phyloP scores from a whole-genome alignment of 2,329 filamentous ascomycete species.

The Alternaria sp. region DNA sequence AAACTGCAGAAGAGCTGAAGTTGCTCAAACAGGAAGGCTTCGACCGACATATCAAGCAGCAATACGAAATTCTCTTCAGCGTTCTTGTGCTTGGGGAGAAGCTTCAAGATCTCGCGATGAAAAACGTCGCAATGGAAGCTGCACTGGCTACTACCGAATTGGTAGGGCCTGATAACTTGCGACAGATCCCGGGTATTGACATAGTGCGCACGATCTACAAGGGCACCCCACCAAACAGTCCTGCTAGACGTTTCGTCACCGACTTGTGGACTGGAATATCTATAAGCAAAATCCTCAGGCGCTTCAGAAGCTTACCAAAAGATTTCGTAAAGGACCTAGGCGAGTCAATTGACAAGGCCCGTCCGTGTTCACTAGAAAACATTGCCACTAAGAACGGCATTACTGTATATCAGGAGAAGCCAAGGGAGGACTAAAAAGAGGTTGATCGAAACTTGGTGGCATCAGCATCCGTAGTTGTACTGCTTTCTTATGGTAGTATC shows the following conservation, averaged over 20 bases:
- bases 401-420: neutral
- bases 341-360: neutral
- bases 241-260: neutral
- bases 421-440: neutral
- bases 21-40: neutral
- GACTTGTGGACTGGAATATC: neutral
- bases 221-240: neutral
- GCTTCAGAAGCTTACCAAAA: rapidly evolving
- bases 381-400: neutral
- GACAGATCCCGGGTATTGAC: neutral
- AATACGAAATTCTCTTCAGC: neutral
- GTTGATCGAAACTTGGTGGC: no score
- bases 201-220: neutral
- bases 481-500: no score
- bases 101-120: neutral
- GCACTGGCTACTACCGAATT: neutral
- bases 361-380: neutral
- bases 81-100: neutral
- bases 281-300: neutral
- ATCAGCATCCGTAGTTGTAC: no score
- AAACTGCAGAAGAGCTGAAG: neutral
- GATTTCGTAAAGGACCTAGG: neutral
- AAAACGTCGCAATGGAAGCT: neutral
- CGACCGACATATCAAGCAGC: rapidly evolving
- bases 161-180: neutral